Base-by-base conservation (phyloP, 2,329 filamentous ascomycete species). In the Leptographium procerum region DNA sequence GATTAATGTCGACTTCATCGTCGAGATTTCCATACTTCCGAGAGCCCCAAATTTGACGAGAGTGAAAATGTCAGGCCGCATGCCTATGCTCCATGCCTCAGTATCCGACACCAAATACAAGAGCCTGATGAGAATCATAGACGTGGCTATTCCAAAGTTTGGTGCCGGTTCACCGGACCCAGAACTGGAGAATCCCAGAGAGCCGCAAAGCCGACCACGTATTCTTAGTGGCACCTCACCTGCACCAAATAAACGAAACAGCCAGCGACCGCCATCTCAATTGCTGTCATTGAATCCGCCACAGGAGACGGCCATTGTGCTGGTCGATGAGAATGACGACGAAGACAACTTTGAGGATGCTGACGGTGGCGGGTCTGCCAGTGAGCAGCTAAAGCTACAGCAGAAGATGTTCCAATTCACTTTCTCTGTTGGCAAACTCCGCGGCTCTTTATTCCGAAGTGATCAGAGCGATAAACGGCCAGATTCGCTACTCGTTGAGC, bases 101-200 rank as follows among this genome's bases (percentile, higher is more conserved):
- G 86, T 95, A 43, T 97, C 94, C 0, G 95, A 99, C 66, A 85
- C 85, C 43, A 99, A 99, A 70, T 99, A 99, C 76, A 99, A 97
- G 75, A 91, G 84, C 52, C 71, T 99, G 60, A 99, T 99, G 94
- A 91, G 85, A 66, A 79, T 99, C 50, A 92, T 99, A 61, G 92
- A 99, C 61, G 91, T 96, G 59, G 91, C 94, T 0, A 89, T 99
- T 60, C 95, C 94, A 1, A 91, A 88, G 61, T 86, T 97, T 59
- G 81, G 83, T 29, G 75, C 78, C 19, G 75, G 78, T 19, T 14
- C 29, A 3, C 8, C 51, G 24, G 26, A 48, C 28, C 26, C 48
- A 33, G 29, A 28, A 24, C 26, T 13, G 3, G 10, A 28, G 24
- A 6, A 19, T 9, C n/a, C 34, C 2, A 26, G 19, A 33, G 9